A percentile compares a stretch with the other conserved stretches of the same genome.
Evolutionary conservation across 192 early-diverging fungal genomes (phyloP).

Genomic region (Spinellus fusiger): DNA sequence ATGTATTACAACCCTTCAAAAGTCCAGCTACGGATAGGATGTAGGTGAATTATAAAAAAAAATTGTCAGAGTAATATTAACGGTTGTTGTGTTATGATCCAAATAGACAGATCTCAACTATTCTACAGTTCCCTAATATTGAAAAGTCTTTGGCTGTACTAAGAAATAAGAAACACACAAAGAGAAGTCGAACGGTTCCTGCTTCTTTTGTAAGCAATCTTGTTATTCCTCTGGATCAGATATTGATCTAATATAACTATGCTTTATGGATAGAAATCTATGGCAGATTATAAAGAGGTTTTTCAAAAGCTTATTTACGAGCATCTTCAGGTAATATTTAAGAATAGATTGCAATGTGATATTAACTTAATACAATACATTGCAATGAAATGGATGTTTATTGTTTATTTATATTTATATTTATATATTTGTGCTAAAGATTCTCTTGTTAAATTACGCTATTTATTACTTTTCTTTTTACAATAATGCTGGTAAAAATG

Average conservation of each 20-base stretch:
- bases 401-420: not conserved
- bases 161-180: slow-evolving; percentile 27
- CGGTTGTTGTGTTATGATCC: not conserved
- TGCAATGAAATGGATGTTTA: no score
- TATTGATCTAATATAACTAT: not conserved
- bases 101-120: not conserved
- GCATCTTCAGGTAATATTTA: slow-evolving; percentile 32
- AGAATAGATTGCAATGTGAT: not conserved
- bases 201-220: slow-evolving; percentile 27
- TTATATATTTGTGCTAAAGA: slow-evolving; percentile 6
- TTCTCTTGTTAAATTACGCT: slow-evolving; percentile 11
- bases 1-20: no score
- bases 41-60: not conserved
- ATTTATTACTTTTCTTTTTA: slow-evolving; percentile 8
- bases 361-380: not conserved
- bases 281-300: slow-evolving; percentile 31
- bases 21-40: no score
- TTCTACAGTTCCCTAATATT: slow-evolving; percentile 13
- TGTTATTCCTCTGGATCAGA: not conserved
- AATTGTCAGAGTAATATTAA: not conserved
- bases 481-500: slow-evolving; percentile 9
- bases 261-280: slow-evolving; percentile 12
- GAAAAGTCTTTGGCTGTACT: not conserved
- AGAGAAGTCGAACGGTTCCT: slow-evolving; percentile 28
- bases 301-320: slow-evolving; percentile 38